Base-by-base conservation (phyloP, 2,329 filamentous ascomycete species). In the Beauveria asiatica region DNA sequence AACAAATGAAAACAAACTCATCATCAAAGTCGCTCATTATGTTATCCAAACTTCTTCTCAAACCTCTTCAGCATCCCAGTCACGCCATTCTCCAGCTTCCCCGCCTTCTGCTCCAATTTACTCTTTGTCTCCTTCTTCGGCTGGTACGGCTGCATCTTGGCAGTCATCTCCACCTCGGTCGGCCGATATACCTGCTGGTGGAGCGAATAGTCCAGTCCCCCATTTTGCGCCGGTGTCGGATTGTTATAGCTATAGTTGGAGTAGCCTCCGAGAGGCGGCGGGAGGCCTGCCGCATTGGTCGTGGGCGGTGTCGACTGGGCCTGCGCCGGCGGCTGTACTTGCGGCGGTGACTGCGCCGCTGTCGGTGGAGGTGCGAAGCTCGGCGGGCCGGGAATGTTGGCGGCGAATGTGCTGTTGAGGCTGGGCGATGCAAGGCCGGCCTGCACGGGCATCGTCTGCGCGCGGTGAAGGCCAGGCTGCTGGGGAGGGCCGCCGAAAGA, bases 31-130 rank as follows among this genome's bases (percentile, higher is more conserved):
- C 37, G 42, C n/a, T 5, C 17, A 41, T 8, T 16, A 39, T 16
- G 5, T 57, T 60, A 84, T 0, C 79, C 80, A 73, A 87, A 86
- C 70, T 84, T 88, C 83, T 89, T 90, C 76, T 92, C 88, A 72
- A 92, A 80, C 75, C 86, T 90, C 80, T 87, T 90, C 65, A 92
- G 72, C 77, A 91, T 86, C 7, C 85, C 84, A 30, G 83, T 82
- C 5, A 91, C 82, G 1, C 87, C 85, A 70, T 84, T 85, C 74
- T 92, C 88, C 39, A 91, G 67, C 66, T 83, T 80, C 30, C 83
- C 84, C 0, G 87, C 83, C 62, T 83, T 81, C 70, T 85, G 82
- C 67, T 89, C 87, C 33, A 90, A 72, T 69, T 80, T 83, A 7
- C 73, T 81, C 62, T 74, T 71, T 3, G 72, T 68, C 60, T 83